These are phyloP conservation scores for Fusarium hainanense DNA, from an alignment of 2,329 filamentous ascomycete genomes.

Conservation along the genomic window DNA sequence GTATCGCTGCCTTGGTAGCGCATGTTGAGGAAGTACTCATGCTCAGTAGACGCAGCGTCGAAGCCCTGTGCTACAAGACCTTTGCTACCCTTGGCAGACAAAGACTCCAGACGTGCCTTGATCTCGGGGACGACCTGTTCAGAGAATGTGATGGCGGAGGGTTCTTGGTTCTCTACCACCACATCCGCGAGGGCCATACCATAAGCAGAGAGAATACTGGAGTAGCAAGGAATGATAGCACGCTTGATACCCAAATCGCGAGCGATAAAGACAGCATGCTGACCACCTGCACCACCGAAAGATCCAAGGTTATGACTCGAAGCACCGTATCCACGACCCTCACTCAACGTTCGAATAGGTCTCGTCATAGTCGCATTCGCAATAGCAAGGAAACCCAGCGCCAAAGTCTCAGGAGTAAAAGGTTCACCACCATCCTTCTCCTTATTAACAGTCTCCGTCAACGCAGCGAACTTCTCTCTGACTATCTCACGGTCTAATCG, in stretches of 20 bases:
- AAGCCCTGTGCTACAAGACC: slow-evolving; percentile 53
- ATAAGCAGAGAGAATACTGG: slow-evolving; percentile 59
- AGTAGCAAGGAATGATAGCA: slow-evolving; percentile 58
- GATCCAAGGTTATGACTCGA: slow-evolving; percentile 43
- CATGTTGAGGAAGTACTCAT: slow-evolving; percentile 58
- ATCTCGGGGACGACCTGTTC: slow-evolving; percentile 31
- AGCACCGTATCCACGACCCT: slow-evolving; percentile 46
- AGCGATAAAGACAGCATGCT: slow-evolving; percentile 58
- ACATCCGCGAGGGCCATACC: slow-evolving; percentile 60
- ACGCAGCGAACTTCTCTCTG: slow-evolving; percentile 53
- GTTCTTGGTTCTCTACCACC: slow-evolving; percentile 56
- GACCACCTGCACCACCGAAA: slow-evolving; percentile 55
- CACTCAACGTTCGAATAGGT: slow-evolving; percentile 63
- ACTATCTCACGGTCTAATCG: slow-evolving; percentile 55
- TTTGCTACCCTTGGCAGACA: slow-evolving; percentile 37
- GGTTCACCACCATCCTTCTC: slow-evolving; percentile 36
- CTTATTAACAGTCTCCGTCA: slow-evolving; percentile 49
- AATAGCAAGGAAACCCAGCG: slow-evolving; percentile 78
- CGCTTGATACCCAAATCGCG: slow-evolving; percentile 56
- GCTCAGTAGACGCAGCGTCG: slow-evolving; percentile 53
- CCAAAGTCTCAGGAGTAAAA: slow-evolving; percentile 50
- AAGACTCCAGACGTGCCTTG: slow-evolving; percentile 36
- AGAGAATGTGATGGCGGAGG: slow-evolving; percentile 48
- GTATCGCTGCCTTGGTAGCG: slow-evolving; percentile 58
- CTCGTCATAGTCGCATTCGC: slow-evolving; percentile 80